Base-by-base conservation (phyloP, 2,329 filamentous ascomycete species). In the Talaromyces verruculosus region DNA sequence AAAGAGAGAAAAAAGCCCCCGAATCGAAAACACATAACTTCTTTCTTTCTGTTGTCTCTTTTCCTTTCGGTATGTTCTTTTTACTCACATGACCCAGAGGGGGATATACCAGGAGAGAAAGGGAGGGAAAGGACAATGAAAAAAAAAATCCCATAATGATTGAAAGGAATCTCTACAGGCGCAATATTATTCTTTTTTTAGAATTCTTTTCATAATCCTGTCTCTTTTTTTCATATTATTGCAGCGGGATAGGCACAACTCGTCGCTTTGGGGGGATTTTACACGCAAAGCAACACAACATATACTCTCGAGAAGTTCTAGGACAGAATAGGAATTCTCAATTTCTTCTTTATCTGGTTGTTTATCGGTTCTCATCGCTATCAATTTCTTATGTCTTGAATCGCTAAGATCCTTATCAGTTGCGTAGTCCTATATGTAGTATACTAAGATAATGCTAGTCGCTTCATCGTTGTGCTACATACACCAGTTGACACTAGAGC, bases 141-240 rank as follows among this genome's bases (percentile, higher is more conserved):
- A 41, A 55, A 45, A 57, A 45, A 57, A 47, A 37, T 47, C 22
- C 53, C 62, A 64, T 64, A 58, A 64, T 64, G 62, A 64, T 49
- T 49, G 49, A 58, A 64, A 64, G 62, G 62, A 64, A 64, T 58
- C 62, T 51, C 22, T 53, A 58, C 25, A 64, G 62, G 62, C 62
- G 62, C 62, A 64, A 64, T 64, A 57, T 53, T 53, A 57, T 45
- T 43, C 49, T 37, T 63, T 63, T 55, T 64, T 49, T 64, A 64
- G 62, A 64, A 64, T 64, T 28, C 10, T 60, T 60, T 45, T 47
- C 39, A 35, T 58, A 28, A 37, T 64, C 62, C 62, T 64, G 62
- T 58, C 4, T 25, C 28, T 51, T 37, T n/a, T 33, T 25, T 22
- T 45, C 37, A 60, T 25, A 10, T 43, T 37, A 37, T 58, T 64